Evolutionary conservation across 1,139 yeast genomes (phyloP).

Genomic region (Nakaseomyces delphensis): DNA sequence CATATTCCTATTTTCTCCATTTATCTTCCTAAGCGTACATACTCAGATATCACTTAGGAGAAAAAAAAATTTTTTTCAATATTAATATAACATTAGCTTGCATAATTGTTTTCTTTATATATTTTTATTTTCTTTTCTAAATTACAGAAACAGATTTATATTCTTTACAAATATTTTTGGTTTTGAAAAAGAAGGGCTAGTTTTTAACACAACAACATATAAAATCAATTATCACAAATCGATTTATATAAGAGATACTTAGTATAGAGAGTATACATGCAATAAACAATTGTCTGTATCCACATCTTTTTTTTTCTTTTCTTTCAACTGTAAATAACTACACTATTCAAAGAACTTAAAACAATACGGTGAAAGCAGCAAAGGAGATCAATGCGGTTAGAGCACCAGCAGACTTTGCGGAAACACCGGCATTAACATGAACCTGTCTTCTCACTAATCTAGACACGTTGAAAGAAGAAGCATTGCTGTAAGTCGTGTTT

Average conservation of each 20-base stretch:
- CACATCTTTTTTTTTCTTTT: no score
- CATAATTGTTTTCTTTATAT: no score
- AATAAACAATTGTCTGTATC: background rate
- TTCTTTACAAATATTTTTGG: conserved; percentile 7
- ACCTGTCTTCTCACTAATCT: background rate
- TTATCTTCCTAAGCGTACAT: no score
- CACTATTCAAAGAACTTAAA: background rate
- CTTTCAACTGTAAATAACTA: background rate
- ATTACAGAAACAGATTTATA: no score
- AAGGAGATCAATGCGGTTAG: background rate
- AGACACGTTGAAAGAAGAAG: background rate
- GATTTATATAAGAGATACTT: background rate
- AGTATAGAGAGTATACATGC: no score
- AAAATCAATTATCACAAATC: background rate
- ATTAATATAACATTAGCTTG: background rate
- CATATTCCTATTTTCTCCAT: no score
- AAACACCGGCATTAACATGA: background rate
- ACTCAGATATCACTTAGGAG: no score
- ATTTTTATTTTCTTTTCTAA: no score
- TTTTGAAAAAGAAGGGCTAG: no score
- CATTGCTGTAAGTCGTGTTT: background rate
- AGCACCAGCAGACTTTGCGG: background rate
- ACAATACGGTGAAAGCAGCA: background rate
- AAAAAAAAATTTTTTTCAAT: no score
- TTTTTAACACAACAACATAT: background rate